These are phyloP conservation scores for Rosa multiflora DNA, from an alignment of 306 rosid species.

Conservation along the genomic window DNA sequence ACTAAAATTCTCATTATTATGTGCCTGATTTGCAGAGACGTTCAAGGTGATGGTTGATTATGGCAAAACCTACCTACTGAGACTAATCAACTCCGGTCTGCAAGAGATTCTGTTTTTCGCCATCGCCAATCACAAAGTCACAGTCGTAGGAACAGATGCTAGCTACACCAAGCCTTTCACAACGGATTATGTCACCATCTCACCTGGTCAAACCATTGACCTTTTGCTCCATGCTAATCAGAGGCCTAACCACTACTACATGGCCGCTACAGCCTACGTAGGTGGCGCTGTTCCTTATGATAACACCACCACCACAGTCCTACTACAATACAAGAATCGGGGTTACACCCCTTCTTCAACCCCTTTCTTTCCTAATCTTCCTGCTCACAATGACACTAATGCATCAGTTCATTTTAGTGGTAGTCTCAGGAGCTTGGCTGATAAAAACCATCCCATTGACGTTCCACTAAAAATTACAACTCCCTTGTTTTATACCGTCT, in stretches of 20 bases:
- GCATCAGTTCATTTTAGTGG: conserved; percentile 18
- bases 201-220: conserved; percentile 36
- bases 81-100: conserved; percentile 21
- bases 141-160: conserved; percentile 32
- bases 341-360: neutral
- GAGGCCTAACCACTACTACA: conserved; percentile 24
- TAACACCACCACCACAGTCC: conserved; percentile 33
- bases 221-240: conserved; percentile 23
- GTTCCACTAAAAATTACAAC: conserved; percentile 18
- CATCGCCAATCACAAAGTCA: conserved; percentile 28
- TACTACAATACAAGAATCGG: conserved; percentile 10
- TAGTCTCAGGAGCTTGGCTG: conserved; percentile 22
- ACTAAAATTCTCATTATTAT: neutral
- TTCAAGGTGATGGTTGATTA: conserved; percentile 11
- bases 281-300: neutral
- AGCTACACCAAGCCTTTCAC: conserved; percentile 34
- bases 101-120: conserved; percentile 20
- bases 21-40: conserved; percentile 5
- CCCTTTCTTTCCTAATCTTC: conserved; percentile 17
- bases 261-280: conserved; percentile 25
- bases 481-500: conserved; percentile 10
- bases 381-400: conserved; percentile 21
- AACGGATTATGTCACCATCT: conserved; percentile 16
- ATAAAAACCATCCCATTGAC: neutral
- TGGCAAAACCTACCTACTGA: conserved; percentile 32